Percentiles rank a stretch among this genome's conserved stretches.
phyloP scores from a whole-genome alignment of 257 asterid species.

The Solanum pinnatisectum region DNA sequence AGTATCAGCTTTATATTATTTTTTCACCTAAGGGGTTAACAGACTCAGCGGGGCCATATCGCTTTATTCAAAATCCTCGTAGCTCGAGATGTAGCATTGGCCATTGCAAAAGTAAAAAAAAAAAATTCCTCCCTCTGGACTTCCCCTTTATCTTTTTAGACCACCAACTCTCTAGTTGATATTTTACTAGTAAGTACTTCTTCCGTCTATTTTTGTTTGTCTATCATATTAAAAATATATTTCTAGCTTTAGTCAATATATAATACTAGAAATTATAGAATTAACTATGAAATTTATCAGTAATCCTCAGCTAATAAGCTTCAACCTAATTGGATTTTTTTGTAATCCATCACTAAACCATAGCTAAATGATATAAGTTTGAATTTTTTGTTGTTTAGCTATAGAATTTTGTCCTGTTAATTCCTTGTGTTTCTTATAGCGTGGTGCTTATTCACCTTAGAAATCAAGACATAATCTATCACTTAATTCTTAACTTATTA shows the following conservation, averaged over 20 bases:
- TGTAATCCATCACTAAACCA: background rate
- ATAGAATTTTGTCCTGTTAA: background rate
- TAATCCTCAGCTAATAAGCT: too few relatives aligned
- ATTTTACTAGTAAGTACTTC: background rate
- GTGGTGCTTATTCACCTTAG: background rate
- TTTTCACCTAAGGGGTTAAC: background rate
- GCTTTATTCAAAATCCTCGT: conserved; percentile 18
- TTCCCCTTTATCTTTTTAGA: conserved; percentile 16
- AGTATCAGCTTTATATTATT: background rate
- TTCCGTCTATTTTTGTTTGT: background rate
- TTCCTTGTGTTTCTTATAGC: too few relatives aligned
- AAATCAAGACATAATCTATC: background rate
- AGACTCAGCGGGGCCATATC: background rate
- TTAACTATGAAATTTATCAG: too few relatives aligned
- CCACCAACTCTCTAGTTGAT: background rate
- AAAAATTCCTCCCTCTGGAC: background rate
- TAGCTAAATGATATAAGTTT: background rate
- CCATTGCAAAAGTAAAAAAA: conserved; percentile 13
- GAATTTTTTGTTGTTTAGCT: background rate
- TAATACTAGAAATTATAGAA: too few relatives aligned
- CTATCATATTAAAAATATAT: background rate
- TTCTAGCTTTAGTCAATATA: too few relatives aligned
- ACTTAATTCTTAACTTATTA: background rate
- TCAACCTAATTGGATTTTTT: too few relatives aligned
- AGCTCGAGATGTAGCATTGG: conserved; percentile 14